phyloP scores from a whole-genome alignment of 306 rosid species.

The Trichosanthes truncata region DNA sequence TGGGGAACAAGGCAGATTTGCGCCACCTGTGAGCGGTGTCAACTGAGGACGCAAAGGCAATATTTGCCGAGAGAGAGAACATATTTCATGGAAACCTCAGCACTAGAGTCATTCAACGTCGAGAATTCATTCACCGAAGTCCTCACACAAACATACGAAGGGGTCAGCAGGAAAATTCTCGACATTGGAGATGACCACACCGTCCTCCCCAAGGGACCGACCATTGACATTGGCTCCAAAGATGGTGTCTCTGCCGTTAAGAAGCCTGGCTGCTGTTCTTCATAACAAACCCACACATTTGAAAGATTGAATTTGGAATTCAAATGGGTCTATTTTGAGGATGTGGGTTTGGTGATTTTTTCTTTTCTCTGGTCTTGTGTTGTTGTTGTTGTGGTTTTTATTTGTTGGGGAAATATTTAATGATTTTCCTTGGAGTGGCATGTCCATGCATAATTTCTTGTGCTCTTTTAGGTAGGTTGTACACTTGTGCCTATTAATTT shows the following conservation, averaged over 20 bases:
- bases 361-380: background rate
- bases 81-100: slow-evolving; percentile 76
- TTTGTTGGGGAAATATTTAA: background rate
- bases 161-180: slow-evolving; percentile 64
- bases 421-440: background rate
- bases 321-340: too few relatives aligned
- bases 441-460: background rate
- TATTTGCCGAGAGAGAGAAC: slow-evolving; percentile 56
- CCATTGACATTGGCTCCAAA: slow-evolving; percentile 51
- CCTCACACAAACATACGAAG: slow-evolving; percentile 57
- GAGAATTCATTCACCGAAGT: slow-evolving; percentile 78
- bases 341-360: too few relatives aligned
- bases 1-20: slow-evolving; percentile 81
- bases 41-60: slow-evolving; percentile 47
- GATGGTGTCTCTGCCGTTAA: slow-evolving; percentile 77
- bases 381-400: background rate
- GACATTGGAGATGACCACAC: slow-evolving; percentile 68
- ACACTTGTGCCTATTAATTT: background rate
- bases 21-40: slow-evolving; percentile 65
- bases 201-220: slow-evolving; percentile 70
- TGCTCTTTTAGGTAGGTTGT: background rate
- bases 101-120: slow-evolving; percentile 64
- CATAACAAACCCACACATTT: too few relatives aligned
- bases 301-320: too few relatives aligned
- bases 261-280: slow-evolving; percentile 60